Conservation (phyloP, 371 early-diverging fungal genomes). For the Mortierella sp. region DNA sequence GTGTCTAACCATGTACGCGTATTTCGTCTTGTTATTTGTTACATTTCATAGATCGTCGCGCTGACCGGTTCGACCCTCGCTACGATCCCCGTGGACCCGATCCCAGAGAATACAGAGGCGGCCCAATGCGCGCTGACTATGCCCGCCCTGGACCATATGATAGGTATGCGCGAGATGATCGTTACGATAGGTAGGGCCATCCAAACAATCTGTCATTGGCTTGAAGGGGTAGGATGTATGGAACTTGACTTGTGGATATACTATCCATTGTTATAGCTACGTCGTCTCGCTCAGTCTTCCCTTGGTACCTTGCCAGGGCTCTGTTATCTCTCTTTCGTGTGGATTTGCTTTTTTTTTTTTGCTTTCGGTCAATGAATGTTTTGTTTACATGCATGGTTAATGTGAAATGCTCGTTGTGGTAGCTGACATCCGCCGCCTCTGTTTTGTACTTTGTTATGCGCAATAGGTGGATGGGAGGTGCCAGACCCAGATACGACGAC, state of each 20-base stretch:
- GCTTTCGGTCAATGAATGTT: not conserved
- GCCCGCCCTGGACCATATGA: conserved; percentile 58
- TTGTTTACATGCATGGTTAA: not conserved
- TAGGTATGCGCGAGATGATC: conserved; percentile 70
- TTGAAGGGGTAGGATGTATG: conserved; percentile 11
- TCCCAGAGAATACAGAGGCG: conserved; percentile 52
- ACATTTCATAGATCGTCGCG: conserved; percentile 60
- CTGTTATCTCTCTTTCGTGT: conserved; percentile 23
- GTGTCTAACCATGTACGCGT: not conserved
- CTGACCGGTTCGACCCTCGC: conserved; percentile 69
- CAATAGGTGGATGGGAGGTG: conserved; percentile 50
- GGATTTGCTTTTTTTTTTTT: conserved; percentile 6
- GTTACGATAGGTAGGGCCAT: conserved; percentile 57
- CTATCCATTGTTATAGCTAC: not conserved
- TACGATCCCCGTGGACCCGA: conserved; percentile 63
- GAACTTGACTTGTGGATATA: not conserved
- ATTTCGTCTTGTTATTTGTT: not conserved
- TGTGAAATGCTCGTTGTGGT: not conserved
- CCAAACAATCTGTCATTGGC: conserved; percentile 46
- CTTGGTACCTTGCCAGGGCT: conserved; percentile 54
- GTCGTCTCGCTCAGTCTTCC: conserved; percentile 17
- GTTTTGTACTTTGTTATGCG: not conserved
- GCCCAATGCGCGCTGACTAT: conserved; percentile 42
- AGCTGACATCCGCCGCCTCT: not conserved
- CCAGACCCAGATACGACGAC: conserved; percentile 55